Percentiles rank a stretch among this genome's conserved stretches.
Evolutionary conservation across 345 rosid genomes (phyloP).

Genomic region (Anastatica hierochuntica): DNA sequence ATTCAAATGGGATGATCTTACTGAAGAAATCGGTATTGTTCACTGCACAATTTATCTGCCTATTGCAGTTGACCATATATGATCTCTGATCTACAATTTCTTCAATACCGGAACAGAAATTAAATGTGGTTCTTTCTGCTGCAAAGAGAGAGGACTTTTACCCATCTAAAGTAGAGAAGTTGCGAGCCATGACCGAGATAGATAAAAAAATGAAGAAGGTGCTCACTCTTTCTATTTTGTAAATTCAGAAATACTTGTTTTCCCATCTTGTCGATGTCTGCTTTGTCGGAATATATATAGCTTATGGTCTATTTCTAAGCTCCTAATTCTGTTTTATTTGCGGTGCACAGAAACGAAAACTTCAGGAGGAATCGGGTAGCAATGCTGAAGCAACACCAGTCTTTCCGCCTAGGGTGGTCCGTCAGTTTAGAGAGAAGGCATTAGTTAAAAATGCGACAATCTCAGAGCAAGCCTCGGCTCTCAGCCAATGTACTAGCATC

Average conservation of each 20-base stretch:
- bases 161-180: slow-evolving; percentile 59
- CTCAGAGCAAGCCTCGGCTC: slow-evolving; percentile 45
- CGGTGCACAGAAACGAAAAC: slow-evolving; percentile 55
- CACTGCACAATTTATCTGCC: too few species aligned
- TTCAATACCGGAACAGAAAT: slow-evolving; percentile 62
- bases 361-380: slow-evolving; percentile 34
- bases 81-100: background rate
- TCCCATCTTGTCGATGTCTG: too few species aligned
- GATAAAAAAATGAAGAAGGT: slow-evolving; percentile 84
- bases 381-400: slow-evolving; percentile 24
- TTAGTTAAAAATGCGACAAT: slow-evolving; percentile 38
- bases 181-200: slow-evolving; percentile 54
- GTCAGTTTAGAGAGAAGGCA: slow-evolving; percentile 59
- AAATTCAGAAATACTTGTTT: too few species aligned
- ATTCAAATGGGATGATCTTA: slow-evolving; percentile 96
- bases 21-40: slow-evolving; percentile 67
- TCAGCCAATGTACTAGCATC: slow-evolving; percentile 62
- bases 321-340: background rate
- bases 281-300: too few species aligned
- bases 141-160: slow-evolving; percentile 95
- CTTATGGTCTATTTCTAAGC: too few species aligned
- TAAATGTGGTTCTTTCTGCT: slow-evolving; percentile 69
- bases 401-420: slow-evolving; percentile 38
- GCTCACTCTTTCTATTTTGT: too few species aligned
- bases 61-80: too few species aligned